Conservation (phyloP, 768 basidiomycete species). For the Cystobasidium tubakii region DNA sequence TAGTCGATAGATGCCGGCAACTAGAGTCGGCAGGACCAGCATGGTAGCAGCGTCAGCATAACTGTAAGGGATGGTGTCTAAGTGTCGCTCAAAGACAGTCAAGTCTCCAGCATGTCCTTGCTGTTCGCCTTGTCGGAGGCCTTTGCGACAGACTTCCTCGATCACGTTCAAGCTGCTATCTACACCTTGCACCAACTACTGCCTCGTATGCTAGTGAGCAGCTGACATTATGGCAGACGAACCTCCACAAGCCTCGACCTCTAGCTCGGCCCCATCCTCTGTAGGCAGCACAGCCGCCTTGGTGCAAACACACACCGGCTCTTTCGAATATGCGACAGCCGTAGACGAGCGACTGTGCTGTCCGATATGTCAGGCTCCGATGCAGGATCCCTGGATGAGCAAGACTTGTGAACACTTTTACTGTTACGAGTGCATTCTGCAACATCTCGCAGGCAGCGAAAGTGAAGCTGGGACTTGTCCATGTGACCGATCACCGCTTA, state of each 20-base stretch:
- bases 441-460: constrained; percentile 16
- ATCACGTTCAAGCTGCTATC: neutral
- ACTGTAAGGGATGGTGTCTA: no score
- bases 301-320: neutral
- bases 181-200: neutral
- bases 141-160: no score
- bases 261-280: neutral
- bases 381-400: constrained; percentile 21
- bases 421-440: constrained; percentile 26
- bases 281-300: neutral
- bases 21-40: no score
- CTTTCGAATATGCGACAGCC: constrained; percentile 19
- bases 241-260: neutral
- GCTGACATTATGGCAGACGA: no score
- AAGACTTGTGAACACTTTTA: constrained; percentile 31
- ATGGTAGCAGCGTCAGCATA: no score
- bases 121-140: no score
- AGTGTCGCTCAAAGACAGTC: no score
- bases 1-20: no score
- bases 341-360: constrained; percentile 26
- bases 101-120: no score
- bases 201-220: neutral
- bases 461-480: constrained; percentile 11
- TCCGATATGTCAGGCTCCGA: constrained; percentile 26
- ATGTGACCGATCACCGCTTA: constrained; percentile 17